These are phyloP conservation scores for Nidularia sp. DNA, from an alignment of 768 basidiomycete species.

Conservation along the genomic window DNA sequence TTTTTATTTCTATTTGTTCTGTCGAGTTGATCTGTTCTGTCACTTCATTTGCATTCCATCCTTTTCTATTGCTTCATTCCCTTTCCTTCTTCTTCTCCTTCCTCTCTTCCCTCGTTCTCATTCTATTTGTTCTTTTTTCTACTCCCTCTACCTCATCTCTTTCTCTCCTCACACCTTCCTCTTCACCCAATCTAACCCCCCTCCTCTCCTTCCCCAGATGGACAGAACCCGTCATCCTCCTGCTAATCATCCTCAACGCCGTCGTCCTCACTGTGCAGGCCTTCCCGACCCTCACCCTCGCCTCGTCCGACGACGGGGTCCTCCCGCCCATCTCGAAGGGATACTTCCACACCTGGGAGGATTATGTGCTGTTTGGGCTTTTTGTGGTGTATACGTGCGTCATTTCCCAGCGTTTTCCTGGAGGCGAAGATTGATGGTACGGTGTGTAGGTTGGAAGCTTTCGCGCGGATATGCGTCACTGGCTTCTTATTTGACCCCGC, in stretches of 20 bases:
- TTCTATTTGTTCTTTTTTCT: too few species aligned
- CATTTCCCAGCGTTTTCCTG: slow-evolving; percentile 4
- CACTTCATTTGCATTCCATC: too few species aligned
- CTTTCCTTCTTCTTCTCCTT: too few species aligned
- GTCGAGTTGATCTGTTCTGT: too few species aligned
- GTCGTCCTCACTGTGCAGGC: slow-evolving; percentile 81
- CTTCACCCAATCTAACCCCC: background rate
- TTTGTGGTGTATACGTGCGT: slow-evolving; percentile 86
- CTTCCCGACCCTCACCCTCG: slow-evolving; percentile 52
- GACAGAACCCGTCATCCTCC: slow-evolving; percentile 83
- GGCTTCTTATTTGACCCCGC: slow-evolving; percentile 88
- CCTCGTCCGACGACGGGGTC: slow-evolving; percentile 33
- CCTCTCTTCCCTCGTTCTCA: too few species aligned
- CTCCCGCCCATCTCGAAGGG: slow-evolving; percentile 46
- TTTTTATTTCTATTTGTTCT: too few species aligned
- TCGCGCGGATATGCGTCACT: slow-evolving; percentile 85
- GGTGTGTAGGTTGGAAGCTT: slow-evolving; percentile 64
- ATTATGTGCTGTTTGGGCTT: slow-evolving; percentile 76
- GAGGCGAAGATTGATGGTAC: too few species aligned
- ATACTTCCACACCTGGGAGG: slow-evolving; percentile 90
- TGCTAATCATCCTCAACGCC: slow-evolving; percentile 82
- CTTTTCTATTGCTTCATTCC: too few species aligned
- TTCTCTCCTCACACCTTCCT: too few species aligned
- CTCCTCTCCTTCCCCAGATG: slow-evolving; percentile 38
- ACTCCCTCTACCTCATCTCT: too few species aligned